Base-by-base conservation (phyloP, 768 basidiomycete species). In the Asterophora lycoperdoides region DNA sequence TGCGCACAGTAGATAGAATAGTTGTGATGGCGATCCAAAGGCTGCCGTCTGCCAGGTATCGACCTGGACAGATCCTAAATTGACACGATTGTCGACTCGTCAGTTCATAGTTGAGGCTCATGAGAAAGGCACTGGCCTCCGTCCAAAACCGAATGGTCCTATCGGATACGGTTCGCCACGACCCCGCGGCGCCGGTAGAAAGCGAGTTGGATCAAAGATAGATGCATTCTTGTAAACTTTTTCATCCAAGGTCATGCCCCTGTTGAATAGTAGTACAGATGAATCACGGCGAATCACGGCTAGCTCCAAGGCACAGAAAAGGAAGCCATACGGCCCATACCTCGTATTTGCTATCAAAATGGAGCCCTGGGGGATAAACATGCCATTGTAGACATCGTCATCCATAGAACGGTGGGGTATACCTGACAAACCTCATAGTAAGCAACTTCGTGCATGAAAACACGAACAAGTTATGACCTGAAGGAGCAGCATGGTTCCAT, bases 31-130 rank as follows among this genome's bases (percentile, higher is more conserved):
- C 52, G 23, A 56, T 54, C 57, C 64, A 66, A 18, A 70, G 14
- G 14, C 68, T 71, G 4, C 65, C 60, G 26, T 74, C 70, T 1
- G 72, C 75, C 29, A 77, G 56, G 37, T 70, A 42, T 28, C 62
- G 53, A 8, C 44, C 44, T 15, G 44, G 44, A 38, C 44, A 46
- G 10, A 13, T 17, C 14, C 44, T 46, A 30, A 15, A 10, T 29
- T 29, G 29, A 10, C 29, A n/a, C n/a, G n/a, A n/a, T n/a, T n/a
- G n/a, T n/a, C n/a, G n/a, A n/a, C n/a, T n/a, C n/a, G n/a, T n/a
- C n/a, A n/a, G n/a, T n/a, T n/a, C n/a, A n/a, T 23, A 23, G 23
- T 23, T 23, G 23, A 23, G 23, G 23, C 23, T 3, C 3, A 23
- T 6, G 23, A 3, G 6, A 23, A 23, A 23, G 6, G 6, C 23